phyloP scores from a whole-genome alignment of 306 rosid genomes.

The Corylus americana region DNA sequence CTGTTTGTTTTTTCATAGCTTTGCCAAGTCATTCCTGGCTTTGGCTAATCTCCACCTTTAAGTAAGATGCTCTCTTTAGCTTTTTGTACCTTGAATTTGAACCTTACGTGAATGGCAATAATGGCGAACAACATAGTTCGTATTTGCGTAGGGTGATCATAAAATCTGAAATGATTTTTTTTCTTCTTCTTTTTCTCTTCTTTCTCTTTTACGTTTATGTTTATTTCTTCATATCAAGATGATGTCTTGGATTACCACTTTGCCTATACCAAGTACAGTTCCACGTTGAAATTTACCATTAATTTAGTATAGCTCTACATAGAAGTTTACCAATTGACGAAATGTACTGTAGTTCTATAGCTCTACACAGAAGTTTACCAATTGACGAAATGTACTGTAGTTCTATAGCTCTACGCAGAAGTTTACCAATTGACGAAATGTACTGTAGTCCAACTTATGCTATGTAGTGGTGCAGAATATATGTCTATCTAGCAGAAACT shows the following conservation, averaged over 20 bases:
- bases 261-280: background rate
- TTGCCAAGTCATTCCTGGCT: conserved; percentile 73
- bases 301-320: background rate
- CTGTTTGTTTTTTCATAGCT: conserved; percentile 61
- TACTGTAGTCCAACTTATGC: background rate
- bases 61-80: conserved; percentile 38
- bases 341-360: background rate
- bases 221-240: background rate
- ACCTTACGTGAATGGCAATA: background rate
- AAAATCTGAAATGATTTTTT: background rate
- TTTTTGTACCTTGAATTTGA: background rate
- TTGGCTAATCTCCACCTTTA: conserved; percentile 67
- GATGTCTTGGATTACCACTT: background rate
- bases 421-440: no score
- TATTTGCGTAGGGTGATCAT: background rate
- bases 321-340: background rate
- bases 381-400: no score
- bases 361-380: no score
- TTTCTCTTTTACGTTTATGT: background rate
- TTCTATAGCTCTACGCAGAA: background rate
- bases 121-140: background rate
- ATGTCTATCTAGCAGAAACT: background rate
- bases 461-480: background rate
- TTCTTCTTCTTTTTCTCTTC: background rate
- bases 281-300: no score